phyloP scores from a whole-genome alignment of 805 yeast species.

The Candida pseudoglaebosa region DNA sequence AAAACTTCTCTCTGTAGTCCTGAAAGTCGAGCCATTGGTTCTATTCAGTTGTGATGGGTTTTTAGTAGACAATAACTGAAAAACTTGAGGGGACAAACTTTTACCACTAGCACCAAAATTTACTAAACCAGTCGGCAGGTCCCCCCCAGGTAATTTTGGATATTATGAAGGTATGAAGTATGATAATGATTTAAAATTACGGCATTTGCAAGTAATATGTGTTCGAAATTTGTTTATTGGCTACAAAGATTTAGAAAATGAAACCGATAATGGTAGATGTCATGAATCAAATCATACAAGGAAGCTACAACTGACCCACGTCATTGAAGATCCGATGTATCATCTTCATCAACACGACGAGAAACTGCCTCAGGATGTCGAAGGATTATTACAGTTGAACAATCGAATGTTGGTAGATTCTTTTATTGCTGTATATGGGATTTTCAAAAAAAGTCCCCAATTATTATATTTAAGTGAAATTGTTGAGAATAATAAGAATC shows the following conservation, averaged over 20 bases:
- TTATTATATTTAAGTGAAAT: slow-evolving; percentile 34
- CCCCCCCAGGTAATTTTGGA: not conserved
- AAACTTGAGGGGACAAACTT: too few relatives aligned
- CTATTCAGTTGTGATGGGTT: not conserved
- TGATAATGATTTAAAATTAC: slow-evolving; percentile 4
- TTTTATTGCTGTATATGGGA: slow-evolving; percentile 24
- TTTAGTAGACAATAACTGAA: not conserved
- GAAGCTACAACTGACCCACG: too few relatives aligned
- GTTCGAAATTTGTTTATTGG: not conserved
- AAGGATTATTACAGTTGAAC: slow-evolving; percentile 13
- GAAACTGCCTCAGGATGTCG: too few relatives aligned
- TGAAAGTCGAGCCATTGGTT: slow-evolving; percentile 34
- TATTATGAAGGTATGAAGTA: slow-evolving; percentile 2
- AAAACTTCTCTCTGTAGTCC: slow-evolving; percentile 46
- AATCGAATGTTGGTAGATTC: slow-evolving; percentile 17
- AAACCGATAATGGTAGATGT: too few relatives aligned
- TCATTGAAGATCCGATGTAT: too few relatives aligned
- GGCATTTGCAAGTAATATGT: slow-evolving; percentile 2
- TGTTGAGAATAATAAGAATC: slow-evolving; percentile 15
- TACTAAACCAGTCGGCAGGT: too few relatives aligned
- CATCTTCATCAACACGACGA: too few relatives aligned
- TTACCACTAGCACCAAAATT: too few relatives aligned
- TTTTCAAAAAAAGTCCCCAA: slow-evolving; percentile 8
- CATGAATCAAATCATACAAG: too few relatives aligned
- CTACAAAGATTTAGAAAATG: too few relatives aligned